Evolutionary conservation across 2,329 filamentous ascomycete species (phyloP), one percentile per base, ranked within the genome.

Genomic region (Fusarium napiforme): DNA sequence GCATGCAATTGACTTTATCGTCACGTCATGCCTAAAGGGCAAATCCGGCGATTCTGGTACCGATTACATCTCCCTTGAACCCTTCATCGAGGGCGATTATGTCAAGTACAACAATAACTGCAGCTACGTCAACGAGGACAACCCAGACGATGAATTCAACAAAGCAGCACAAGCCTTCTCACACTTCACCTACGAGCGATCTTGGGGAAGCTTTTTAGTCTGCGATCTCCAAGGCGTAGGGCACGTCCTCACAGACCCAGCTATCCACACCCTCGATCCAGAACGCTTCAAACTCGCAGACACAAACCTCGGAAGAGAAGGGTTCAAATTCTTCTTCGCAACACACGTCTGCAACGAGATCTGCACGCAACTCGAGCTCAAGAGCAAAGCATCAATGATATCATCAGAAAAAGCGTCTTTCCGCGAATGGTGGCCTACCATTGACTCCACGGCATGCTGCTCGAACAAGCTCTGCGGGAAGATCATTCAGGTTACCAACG

Each of bases 141-240:
- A 69, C 3, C 64, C 69, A 11, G 26, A 45, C 3, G 69, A 77
- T 34, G 66, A 63, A 10, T 76, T 77, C 67, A 81, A 79, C 59
- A 60, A 75, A 23, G 76, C 78, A 4, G 82, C 82, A 0, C 83
- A 84, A 46, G 83, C 82, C 1, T 84, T 84, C 62, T 83, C 81
- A 1, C 83, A 84, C 60, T 84, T 84, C 45, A 83, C 83, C 4
- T 84, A 82, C 47, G 83, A 84, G 75, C 79, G 83, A 3, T 84
- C 83, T 0, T 69, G 69, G 55, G 83, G 82, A n/a, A 62, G 64
- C 19, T 78, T 84, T 37, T 34, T 84, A 2, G 79, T 84, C 12
- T 72, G 60, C 47, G 82, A 84, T 68, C 70, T 84, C 1, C 82
- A 84, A 63, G 82, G 83, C 11, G 81, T 83, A 2, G 82, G 78